These are phyloP conservation scores for Talaromyces pinophilus DNA, from an alignment of 2,329 filamentous ascomycete genomes.

Conservation along the genomic window DNA sequence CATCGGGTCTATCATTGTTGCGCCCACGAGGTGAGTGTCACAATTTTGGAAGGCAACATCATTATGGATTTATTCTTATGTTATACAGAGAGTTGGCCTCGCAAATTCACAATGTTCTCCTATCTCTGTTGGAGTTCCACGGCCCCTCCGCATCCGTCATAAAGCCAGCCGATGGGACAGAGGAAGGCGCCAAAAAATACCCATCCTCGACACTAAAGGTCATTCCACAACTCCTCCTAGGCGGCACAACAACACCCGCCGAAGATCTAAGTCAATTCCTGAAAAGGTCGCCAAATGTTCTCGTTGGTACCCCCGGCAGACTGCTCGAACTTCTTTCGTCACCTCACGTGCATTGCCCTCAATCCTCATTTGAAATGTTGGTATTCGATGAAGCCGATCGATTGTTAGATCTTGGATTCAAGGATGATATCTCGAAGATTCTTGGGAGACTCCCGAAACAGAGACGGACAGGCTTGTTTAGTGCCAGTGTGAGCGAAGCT, in stretches of 20 bases:
- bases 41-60: background rate
- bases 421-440: conserved; percentile 84
- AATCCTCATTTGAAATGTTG: conserved; percentile 86
- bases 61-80: background rate
- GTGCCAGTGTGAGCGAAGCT: conserved; percentile 92
- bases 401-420: conserved; percentile 89
- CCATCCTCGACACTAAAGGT: conserved; percentile 59
- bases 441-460: conserved; percentile 86
- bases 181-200: conserved; percentile 38
- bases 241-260: conserved; percentile 76
- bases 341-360: conserved; percentile 81
- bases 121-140: conserved; percentile 79
- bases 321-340: conserved; percentile 84
- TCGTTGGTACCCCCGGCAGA: conserved; percentile 88
- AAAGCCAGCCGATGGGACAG: conserved; percentile 47
- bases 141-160: conserved; percentile 64
- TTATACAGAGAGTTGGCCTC: conserved; percentile 73
- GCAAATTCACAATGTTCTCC: conserved; percentile 82
- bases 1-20: conserved; percentile 86
- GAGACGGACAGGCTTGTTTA: conserved; percentile 88
- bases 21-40: conserved; percentile 65
- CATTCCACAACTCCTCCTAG: conserved; percentile 84
- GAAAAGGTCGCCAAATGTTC: conserved; percentile 78
- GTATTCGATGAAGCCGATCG: conserved; percentile 95
- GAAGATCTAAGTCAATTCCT: conserved; percentile 87